Evolutionary conservation across 306 rosid genomes (phyloP).

Genomic region (Casuarina equisetifolia): DNA sequence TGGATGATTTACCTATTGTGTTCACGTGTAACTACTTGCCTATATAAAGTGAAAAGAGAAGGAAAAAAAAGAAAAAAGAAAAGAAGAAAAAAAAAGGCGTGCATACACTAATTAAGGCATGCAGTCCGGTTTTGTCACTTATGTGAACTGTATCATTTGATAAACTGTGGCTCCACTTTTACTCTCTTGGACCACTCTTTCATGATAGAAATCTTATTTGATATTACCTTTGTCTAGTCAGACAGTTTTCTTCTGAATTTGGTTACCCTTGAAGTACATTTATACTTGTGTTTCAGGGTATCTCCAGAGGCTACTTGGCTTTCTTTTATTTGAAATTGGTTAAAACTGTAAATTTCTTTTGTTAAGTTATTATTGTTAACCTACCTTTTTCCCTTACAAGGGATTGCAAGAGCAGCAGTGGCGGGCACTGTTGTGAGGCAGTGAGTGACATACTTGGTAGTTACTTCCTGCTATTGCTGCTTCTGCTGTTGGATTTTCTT

Average conservation of each 20-base stretch:
- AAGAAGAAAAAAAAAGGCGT: no score
- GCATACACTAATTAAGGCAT: neutral
- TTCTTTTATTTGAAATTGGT: neutral
- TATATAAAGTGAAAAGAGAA: neutral
- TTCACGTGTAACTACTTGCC: neutral
- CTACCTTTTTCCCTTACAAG: neutral
- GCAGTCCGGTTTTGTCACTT: no score
- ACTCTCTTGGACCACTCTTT: no score
- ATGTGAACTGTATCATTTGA: no score
- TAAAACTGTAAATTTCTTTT: neutral
- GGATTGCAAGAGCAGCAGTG: neutral
- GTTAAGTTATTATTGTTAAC: neutral
- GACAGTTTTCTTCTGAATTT: no score
- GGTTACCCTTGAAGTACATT: neutral
- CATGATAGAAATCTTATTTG: no score
- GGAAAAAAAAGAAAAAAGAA: no score
- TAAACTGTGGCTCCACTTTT: no score
- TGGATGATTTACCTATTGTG: neutral
- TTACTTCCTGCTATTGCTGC: conserved; percentile 1
- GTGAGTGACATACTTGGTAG: neutral
- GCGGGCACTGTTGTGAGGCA: neutral
- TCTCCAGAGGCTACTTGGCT: neutral
- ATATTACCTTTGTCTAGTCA: no score
- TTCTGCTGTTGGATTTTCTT: neutral
- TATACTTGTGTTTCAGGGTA: neutral